A percentile compares a stretch with the other conserved stretches of the same genome.
phyloP scores from a whole-genome alignment of 345 rosid genomes.

The Sonneratia alba region DNA sequence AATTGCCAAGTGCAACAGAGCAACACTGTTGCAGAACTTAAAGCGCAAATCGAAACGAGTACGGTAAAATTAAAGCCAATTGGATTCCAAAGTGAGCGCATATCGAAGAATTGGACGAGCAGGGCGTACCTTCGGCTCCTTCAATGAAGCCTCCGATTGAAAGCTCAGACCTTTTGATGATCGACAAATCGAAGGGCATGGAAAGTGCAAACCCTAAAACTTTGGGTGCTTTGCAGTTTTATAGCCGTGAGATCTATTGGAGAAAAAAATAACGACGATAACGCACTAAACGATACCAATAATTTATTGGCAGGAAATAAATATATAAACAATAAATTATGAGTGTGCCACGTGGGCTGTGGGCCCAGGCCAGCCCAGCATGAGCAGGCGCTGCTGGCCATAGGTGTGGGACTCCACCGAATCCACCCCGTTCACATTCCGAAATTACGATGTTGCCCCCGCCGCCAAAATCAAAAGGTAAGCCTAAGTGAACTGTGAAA shows the following conservation, averaged over 20 bases:
- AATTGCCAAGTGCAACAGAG: background rate
- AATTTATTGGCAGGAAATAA: background rate
- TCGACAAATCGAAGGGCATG: constrained; percentile 16
- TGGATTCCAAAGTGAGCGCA: background rate
- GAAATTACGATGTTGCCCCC: background rate
- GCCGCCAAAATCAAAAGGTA: too few relatives aligned
- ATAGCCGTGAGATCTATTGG: constrained; percentile 5
- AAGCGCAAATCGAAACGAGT: background rate
- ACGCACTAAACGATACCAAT: too few relatives aligned
- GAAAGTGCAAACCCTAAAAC: constrained; percentile 29
- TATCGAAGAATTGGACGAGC: background rate
- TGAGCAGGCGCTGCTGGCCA: background rate
- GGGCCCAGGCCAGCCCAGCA: background rate
- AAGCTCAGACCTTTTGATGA: constrained; percentile 6
- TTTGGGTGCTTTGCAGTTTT: constrained; percentile 23
- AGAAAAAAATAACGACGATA: too few relatives aligned
- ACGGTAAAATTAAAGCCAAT: background rate
- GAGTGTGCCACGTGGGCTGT: constrained; percentile 3
- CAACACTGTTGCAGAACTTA: background rate
- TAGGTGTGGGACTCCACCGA: background rate
- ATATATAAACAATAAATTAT: background rate
- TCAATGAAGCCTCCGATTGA: constrained; percentile 21
- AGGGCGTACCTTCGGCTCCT: constrained; percentile 32
- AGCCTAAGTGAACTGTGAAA: too few relatives aligned
- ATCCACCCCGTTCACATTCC: background rate